phyloP scores from a whole-genome alignment of 768 basidiomycete species.

The Lactifluus subvellereus region DNA sequence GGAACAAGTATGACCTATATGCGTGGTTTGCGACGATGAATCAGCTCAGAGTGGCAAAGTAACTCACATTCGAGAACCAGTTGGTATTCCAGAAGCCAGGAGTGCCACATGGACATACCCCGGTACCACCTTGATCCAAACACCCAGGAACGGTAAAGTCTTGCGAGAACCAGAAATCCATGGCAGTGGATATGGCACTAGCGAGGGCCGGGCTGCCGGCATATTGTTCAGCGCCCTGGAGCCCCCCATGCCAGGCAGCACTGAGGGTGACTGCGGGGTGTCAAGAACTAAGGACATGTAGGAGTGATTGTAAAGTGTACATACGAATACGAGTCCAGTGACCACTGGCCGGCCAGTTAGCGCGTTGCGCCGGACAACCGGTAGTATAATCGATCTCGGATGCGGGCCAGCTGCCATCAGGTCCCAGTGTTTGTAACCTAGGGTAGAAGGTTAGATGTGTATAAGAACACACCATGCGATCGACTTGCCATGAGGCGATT shows the following conservation, averaged over 20 bases:
- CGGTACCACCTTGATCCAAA: conserved; percentile 28
- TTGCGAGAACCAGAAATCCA: conserved; percentile 31
- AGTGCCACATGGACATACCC: conserved; percentile 29
- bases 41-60: background rate
- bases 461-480: background rate
- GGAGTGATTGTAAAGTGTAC: background rate
- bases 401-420: conserved; percentile 25
- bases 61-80: conserved; percentile 24
- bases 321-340: conserved; percentile 30
- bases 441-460: background rate
- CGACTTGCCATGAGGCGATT: conserved; percentile 15
- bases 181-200: conserved; percentile 23
- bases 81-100: conserved; percentile 27
- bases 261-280: conserved; percentile 23
- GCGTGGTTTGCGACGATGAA: background rate
- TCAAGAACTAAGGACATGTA: background rate
- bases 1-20: conserved; percentile 23
- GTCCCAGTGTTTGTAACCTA: conserved; percentile 24
- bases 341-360: conserved; percentile 34
- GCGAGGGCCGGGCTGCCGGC: conserved; percentile 19
- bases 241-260: conserved; percentile 27
- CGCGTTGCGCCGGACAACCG: conserved; percentile 33
- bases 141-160: conserved; percentile 30
- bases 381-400: conserved; percentile 30
- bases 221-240: conserved; percentile 16